These are phyloP conservation scores for Pueraria montana DNA, from an alignment of 306 rosid species.

Conservation along the genomic window DNA sequence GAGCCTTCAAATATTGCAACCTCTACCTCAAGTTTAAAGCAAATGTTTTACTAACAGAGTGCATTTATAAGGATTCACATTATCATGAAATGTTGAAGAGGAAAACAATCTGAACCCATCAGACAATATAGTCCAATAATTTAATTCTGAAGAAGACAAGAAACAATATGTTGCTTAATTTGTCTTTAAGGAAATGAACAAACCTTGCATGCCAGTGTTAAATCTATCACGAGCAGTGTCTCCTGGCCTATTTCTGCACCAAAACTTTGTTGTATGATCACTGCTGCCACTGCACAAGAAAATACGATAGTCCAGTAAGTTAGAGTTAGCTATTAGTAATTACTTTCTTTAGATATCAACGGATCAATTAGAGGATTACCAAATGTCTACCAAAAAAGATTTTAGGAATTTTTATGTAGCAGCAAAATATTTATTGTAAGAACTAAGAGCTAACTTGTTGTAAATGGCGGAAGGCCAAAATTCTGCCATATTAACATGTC, in stretches of 20 bases:
- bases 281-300: conserved; percentile 93
- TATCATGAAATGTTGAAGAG: conserved; percentile 29
- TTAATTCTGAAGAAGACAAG: conserved; percentile 4
- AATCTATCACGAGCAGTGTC: conserved; percentile 87
- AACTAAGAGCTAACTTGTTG: not conserved
- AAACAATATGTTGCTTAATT: not conserved
- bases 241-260: conserved; percentile 99
- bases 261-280: conserved; percentile 96
- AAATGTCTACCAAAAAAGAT: conserved; percentile 14
- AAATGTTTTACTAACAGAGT: not conserved
- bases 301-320: conserved; percentile 33
- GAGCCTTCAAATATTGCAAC: conserved; percentile 28
- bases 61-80: conserved; percentile 13
- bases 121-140: conserved; percentile 18
- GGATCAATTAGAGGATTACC: conserved; percentile 23
- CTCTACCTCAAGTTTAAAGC: conserved; percentile 34
- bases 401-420: not conserved
- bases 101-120: conserved; percentile 14
- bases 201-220: conserved; percentile 78
- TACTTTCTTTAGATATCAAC: conserved; percentile 18
- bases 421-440: not conserved
- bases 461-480: too few species aligned
- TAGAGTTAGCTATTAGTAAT: conserved; percentile 6
- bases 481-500: too few species aligned
- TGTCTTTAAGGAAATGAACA: conserved; percentile 31